phyloP scores from a whole-genome alignment of 805 yeast species.

The Gaillardinia entomophila region DNA sequence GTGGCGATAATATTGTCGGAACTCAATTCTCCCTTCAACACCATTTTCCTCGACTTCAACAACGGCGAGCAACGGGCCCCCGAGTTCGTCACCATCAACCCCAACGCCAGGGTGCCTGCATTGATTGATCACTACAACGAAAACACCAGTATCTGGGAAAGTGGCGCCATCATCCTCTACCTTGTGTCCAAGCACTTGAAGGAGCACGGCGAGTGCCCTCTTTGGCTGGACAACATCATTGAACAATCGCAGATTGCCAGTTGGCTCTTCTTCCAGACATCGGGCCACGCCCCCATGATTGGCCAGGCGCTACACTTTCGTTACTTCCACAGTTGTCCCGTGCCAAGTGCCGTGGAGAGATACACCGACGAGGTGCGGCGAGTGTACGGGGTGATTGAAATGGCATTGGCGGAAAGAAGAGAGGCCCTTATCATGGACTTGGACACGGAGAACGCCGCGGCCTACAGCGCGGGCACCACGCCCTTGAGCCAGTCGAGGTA shows the following conservation, averaged over 20 bases:
- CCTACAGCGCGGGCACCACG: slow-evolving; percentile 82
- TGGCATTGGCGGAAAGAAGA: slow-evolving; percentile 89
- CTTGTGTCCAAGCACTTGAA: slow-evolving; percentile 62
- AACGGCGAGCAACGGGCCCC: slow-evolving; percentile 91
- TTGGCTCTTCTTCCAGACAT: slow-evolving; percentile 92
- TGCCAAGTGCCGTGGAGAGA: slow-evolving; percentile 84
- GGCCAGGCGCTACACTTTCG: slow-evolving; percentile 95
- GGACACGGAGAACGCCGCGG: slow-evolving; percentile 81
- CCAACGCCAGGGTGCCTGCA: slow-evolving; percentile 95
- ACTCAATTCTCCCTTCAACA: slow-evolving; percentile 69
- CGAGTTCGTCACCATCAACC: slow-evolving; percentile 88
- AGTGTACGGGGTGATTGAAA: slow-evolving; percentile 89
- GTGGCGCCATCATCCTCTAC: slow-evolving; percentile 86
- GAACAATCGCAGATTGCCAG: slow-evolving; percentile 82
- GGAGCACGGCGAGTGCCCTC: slow-evolving; percentile 61
- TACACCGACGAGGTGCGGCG: slow-evolving; percentile 90
- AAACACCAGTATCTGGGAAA: slow-evolving; percentile 86
- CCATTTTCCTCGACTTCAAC: slow-evolving; percentile 81
- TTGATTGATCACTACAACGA: slow-evolving; percentile 81
- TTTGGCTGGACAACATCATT: slow-evolving; percentile 72
- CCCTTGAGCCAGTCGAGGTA: slow-evolving; percentile 80
- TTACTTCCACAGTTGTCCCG: slow-evolving; percentile 80
- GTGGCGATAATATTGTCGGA: slow-evolving; percentile 88
- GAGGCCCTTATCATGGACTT: slow-evolving; percentile 86
- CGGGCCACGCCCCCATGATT: slow-evolving; percentile 98